Evolutionary conservation across 768 basidiomycete species (phyloP), one percentile per base, ranked within the genome.

Genomic region (Lactarius pseudohatsudake): DNA sequence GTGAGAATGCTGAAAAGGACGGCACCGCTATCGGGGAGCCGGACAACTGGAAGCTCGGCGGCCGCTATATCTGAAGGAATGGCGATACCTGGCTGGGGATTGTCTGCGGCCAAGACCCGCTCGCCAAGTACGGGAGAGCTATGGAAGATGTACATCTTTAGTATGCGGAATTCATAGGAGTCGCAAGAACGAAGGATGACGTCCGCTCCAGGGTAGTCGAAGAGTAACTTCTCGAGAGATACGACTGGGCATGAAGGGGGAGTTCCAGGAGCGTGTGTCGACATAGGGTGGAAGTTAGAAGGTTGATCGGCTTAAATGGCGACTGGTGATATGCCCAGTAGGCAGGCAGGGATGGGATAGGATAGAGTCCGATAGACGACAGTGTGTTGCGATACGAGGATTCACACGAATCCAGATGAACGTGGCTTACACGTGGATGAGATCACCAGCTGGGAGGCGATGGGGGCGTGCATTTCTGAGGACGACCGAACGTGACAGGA

Each of bases 151-250:
- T 82, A 76, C 50, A 78, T 69, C 53, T 78, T 80, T 72, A 81
- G 79, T 55, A 85, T 74, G 36, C 77, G 79, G 70, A 84, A 84
- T 13, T 76, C 69, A 10, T 78, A 75, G 10, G 76, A 78, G 64
- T 85, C 81, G 1, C 75, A 71, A 20, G 82, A 78, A 54, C 77
- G 77, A 47, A 84, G 72, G 57, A 80, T 75, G 62, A 82, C 69
- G 65, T 83, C 81, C 7, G 79, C 81, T n/a, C 79, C 77, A 26
- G 61, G 72, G 57, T 79, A 77, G 69, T 81, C 73, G 75, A 83
- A 80, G 34, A 75, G 74, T 16, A 63, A 18, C 32, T 57, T 57
- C 7, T 63, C 55, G 13, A 47, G 30, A 34, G 32, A 36, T 34
- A 36, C 2, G 36, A 38, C 4, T 16, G 20, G 13, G n/a, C 30